Base-by-base conservation (phyloP, 208 protist genomes). In the Trypanosoma caninum region DNA sequence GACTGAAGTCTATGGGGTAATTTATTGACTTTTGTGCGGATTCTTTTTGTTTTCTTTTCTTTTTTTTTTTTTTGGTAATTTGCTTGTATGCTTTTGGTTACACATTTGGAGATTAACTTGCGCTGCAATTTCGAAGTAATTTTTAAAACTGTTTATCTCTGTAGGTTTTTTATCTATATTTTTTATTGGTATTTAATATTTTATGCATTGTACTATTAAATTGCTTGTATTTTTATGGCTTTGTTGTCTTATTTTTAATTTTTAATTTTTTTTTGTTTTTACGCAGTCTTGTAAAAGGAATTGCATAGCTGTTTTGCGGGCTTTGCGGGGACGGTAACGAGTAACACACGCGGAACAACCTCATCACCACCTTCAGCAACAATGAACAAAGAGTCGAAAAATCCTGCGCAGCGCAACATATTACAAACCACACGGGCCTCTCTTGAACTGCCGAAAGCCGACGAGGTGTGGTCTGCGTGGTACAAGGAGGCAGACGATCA, bases 401-500 rank as follows among this genome's bases (percentile, higher is more conserved):
- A 6, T 35, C 37, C 42, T 22, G 20, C 44, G 0, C 48, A 37
- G 47, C 35, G 28, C 9, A 41, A 70, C 5, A 72, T 83, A 16
- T 50, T 93, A 45, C 84, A 95, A 78, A 91, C 75, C 4, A 52
- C 71, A 13, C 69, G 80, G n/a, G 38, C 65, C 35, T 65, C 65
- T 3, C 73, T 93, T 2, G 62, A 73, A 38, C 70, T 78, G 6
- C 85, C 89, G 11, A 54, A 62, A 20, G 78, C 67, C 16, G 84
- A 91, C 25, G 82, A 80, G 41, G 74, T 86, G 20, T 95, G 89
- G 86, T 95, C 89, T 0, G 28, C 69, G 20, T 95, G 85, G 85
- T 95, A 93, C 67, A 78, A 65, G 44, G 89, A 95, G 72, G 45
- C 67, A 33, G 76, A 84, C 30, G 89, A 95, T 67, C 67, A 68